A percentile compares a stretch with the other conserved stretches of the same genome.
Conservation (phyloP, 1,139 yeast genomes). For the Kodamaea suecica region DNA sequence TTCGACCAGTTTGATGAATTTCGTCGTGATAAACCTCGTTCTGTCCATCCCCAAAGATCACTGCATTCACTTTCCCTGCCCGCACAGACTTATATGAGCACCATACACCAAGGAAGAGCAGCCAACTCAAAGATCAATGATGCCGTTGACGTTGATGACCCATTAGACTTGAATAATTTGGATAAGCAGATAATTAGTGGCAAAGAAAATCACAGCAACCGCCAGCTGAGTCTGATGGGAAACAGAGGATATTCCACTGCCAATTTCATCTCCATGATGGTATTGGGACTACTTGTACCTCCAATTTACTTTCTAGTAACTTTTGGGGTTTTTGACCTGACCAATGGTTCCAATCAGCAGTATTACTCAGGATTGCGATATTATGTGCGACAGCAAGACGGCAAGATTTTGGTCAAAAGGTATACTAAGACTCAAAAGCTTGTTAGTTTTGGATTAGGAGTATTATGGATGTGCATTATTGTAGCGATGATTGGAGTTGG, state of each 20-base stretch:
- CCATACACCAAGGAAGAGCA: neutral
- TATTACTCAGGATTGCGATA: constrained; percentile 22
- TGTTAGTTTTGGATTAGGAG: constrained; percentile 29
- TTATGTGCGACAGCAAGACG: constrained; percentile 11
- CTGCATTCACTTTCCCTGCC: constrained; percentile 7
- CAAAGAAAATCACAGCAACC: neutral
- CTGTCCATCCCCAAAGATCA: constrained; percentile 9
- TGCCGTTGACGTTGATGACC: constrained; percentile 3
- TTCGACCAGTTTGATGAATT: constrained; percentile 15
- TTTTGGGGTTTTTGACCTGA: constrained; percentile 34
- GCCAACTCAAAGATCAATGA: neutral
- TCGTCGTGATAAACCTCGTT: constrained; percentile 14
- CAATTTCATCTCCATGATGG: constrained; percentile 19
- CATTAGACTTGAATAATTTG: constrained; percentile 6
- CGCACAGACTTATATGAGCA: constrained; percentile 1
- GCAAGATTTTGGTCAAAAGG: constrained; percentile 17
- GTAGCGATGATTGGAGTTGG: constrained; percentile 45
- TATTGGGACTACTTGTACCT: constrained; percentile 32
- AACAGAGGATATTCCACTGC: constrained; percentile 3
- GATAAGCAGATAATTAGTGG: constrained; percentile 6
- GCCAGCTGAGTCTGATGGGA: neutral
- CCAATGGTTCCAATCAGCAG: constrained; percentile 15
- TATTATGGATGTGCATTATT: constrained; percentile 32
- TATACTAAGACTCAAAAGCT: constrained; percentile 35
- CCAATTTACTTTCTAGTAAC: constrained; percentile 34